Conservation (phyloP, 2,329 filamentous ascomycete species). For the Leptosphaerulina australis region DNA sequence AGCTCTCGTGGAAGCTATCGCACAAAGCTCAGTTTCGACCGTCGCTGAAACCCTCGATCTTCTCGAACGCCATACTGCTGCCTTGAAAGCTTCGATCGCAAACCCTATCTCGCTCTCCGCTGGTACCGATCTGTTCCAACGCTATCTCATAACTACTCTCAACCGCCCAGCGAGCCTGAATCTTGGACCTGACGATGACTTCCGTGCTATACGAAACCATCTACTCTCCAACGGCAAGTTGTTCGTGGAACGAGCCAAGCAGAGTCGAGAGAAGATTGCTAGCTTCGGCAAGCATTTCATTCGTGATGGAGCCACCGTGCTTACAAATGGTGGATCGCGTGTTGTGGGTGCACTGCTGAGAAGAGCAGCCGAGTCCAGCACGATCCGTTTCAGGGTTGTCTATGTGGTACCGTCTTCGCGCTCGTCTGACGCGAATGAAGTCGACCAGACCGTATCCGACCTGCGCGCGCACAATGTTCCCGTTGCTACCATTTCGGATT, state of each 20-base stretch:
- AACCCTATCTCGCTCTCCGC: constrained; percentile 93
- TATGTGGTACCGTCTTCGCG: constrained; percentile 59
- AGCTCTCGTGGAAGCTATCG: constrained; percentile 84
- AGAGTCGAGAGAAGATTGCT: constrained; percentile 82
- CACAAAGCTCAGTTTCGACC: constrained; percentile 78
- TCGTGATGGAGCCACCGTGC: constrained; percentile 76
- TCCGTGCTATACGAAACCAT: constrained; percentile 82
- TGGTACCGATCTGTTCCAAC: constrained; percentile 93
- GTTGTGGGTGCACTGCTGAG: constrained; percentile 80
- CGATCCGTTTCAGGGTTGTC: constrained; percentile 79
- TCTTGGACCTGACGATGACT: constrained; percentile 65
- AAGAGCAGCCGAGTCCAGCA: constrained; percentile 70
- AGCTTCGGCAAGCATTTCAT: constrained; percentile 79
- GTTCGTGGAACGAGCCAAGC: constrained; percentile 86
- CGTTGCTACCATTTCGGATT: constrained; percentile 79
- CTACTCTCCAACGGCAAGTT: constrained; percentile 83
- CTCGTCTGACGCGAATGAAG: constrained; percentile 59
- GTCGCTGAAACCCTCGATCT: constrained; percentile 93
- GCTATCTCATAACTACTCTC: constrained; percentile 81
- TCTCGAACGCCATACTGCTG: constrained; percentile 75
- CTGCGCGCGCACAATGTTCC: constrained; percentile 77
- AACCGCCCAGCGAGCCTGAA: constrained; percentile 56
- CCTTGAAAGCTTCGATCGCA: constrained; percentile 76
- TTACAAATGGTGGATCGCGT: constrained; percentile 87
- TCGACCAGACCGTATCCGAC: constrained; percentile 70